Base-by-base conservation (phyloP, 2,329 filamentous ascomycete genomes). In the Sclerotinia subarctica region DNA sequence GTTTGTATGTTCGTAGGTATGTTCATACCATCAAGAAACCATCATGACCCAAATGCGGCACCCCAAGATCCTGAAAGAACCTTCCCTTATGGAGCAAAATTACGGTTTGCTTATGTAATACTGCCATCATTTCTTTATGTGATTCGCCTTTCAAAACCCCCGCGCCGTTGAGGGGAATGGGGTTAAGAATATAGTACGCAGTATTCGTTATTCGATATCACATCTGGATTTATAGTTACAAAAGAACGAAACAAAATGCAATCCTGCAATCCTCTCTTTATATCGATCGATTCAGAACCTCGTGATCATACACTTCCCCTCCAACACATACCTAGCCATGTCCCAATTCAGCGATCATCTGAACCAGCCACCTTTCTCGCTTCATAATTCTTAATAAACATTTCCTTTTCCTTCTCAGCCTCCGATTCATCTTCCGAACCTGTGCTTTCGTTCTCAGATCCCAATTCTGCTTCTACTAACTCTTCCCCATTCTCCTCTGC, bases 351-450 rank as follows among this genome's bases (percentile, higher is more conserved):
- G 10, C 51, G n/a, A 19, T 51, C 17, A 51, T 11, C 51, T 13
- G 29, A 42, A 26, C 32, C 57, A 6, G 47, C 32, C 24, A 24
- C 35, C n/a, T 42, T 63, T 13, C 35, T 51, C 11, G 56, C 65
- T 47, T 67, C 57, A 11, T 67, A 67, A 29, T 63, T 63, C 35
- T 63, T 67, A 21, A 62, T 67, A 29, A 67, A 67, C 65, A 63
- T 67, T 24, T 63, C 57, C 49, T 63, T 67, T 67, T 67, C 65
- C 38, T 56, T 67, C 49, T 67, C 65, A n/a, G 65, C 65, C 29
- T 67, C 65, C 0, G 65, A 67, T 19, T 67, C 65, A 53, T 67
- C 65, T 24, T 67, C 65, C 10, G 65, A 67, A 5, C 19, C 56
- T 29, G 65, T 67, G 19, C 56, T 67, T 47, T 67, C 65, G 51